Evolutionary conservation across 225 moss, liverwort and hornwort species (phyloP).

Genomic region (Rhytidiadelphus loreus): DNA sequence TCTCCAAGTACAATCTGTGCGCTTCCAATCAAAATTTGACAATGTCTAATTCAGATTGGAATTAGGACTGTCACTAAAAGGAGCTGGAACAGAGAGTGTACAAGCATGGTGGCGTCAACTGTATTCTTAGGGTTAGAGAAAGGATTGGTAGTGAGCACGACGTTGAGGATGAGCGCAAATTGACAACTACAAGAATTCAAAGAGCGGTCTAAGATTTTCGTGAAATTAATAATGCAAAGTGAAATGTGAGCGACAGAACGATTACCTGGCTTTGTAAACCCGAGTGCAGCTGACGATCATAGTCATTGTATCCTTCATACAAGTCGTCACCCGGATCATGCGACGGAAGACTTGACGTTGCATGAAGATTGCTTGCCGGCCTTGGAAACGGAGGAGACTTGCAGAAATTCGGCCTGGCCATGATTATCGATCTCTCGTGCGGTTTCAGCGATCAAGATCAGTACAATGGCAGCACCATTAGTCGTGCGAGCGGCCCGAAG

Average conservation of each 20-base stretch:
- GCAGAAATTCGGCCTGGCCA: constrained; percentile 11
- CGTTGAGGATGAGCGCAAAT: neutral
- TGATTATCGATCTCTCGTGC: neutral
- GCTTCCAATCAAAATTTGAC: neutral
- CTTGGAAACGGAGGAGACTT: constrained; percentile 10
- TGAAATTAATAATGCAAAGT: neutral
- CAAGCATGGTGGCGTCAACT: neutral
- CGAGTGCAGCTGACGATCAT: constrained; percentile 28
- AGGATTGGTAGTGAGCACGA: neutral
- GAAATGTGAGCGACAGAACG: neutral
- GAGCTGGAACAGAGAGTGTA: neutral
- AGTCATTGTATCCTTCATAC: constrained; percentile 61
- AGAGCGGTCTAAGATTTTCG: neutral
- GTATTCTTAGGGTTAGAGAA: neutral
- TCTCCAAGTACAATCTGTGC: constrained; percentile 14
- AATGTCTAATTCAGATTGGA: neutral
- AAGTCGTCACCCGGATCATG: constrained; percentile 14
- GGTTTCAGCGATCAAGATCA: neutral
- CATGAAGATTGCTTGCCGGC: neutral
- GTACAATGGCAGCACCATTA: neutral
- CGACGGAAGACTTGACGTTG: neutral
- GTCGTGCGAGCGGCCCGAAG: neutral
- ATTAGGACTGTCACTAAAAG: neutral
- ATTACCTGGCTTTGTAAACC: constrained; percentile 11
- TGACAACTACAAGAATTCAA: neutral